These are phyloP conservation scores for Fonsecaea erecta DNA, from an alignment of 2,329 filamentous ascomycete species.

Conservation along the genomic window DNA sequence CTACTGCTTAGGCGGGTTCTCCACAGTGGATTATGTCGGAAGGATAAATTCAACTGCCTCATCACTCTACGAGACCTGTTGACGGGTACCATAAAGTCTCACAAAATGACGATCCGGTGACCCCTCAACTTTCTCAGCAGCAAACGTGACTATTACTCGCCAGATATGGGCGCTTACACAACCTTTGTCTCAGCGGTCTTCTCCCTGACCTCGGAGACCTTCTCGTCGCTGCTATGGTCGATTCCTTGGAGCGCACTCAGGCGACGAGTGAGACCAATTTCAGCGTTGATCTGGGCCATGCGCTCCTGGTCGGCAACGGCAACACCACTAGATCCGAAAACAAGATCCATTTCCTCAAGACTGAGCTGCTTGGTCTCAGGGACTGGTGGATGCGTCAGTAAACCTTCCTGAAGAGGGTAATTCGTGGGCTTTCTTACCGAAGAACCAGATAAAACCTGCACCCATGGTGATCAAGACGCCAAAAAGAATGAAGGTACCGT, in stretches of 20 bases:
- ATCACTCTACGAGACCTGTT: background rate
- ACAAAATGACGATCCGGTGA: background rate
- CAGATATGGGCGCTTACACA: constrained; percentile 1
- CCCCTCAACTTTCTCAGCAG: background rate
- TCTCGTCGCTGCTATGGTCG: constrained; percentile 28
- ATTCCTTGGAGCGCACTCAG: constrained; percentile 21
- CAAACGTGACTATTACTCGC: background rate
- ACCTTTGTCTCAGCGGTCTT: constrained; percentile 17
- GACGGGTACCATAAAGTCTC: background rate
- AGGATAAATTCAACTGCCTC: background rate
- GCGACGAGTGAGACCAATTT: constrained; percentile 63
- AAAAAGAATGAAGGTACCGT: constrained; percentile 75
- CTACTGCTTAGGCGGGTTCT: background rate
- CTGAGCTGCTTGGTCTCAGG: constrained; percentile 42
- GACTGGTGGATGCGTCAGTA: constrained; percentile 35
- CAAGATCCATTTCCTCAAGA: constrained; percentile 43
- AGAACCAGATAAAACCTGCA: constrained; percentile 38
- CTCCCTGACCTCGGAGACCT: constrained; percentile 22
- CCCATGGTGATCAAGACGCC: constrained; percentile 61
- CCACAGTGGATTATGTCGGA: background rate
- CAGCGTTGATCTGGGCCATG: constrained; percentile 73
- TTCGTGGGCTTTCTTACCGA: constrained; percentile 20
- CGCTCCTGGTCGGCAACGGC: constrained; percentile 70
- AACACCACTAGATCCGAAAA: constrained; percentile 62
- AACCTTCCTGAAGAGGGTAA: background rate